These are phyloP conservation scores for Thuidium tamariscinum DNA, from an alignment of 225 moss, liverwort and hornwort species.

Conservation along the genomic window DNA sequence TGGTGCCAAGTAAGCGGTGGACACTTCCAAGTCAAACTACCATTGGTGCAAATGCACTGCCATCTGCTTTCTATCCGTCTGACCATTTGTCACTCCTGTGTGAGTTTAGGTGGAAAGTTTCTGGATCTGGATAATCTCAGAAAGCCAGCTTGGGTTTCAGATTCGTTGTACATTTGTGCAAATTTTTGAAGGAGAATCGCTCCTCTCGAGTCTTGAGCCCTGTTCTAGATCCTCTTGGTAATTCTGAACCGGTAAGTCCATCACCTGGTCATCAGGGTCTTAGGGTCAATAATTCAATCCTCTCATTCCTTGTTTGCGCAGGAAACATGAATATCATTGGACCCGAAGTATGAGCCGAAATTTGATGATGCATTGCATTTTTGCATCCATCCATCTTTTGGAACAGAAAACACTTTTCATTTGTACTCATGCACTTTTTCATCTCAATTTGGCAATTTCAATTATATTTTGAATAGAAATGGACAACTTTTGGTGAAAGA, in stretches of 20 bases:
- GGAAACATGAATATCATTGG: not conserved
- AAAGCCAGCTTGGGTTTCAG: not conserved
- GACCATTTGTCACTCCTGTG: conserved; percentile 52
- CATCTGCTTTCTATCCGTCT: conserved; percentile 34
- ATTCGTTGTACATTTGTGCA: not conserved
- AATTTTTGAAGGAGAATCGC: not conserved
- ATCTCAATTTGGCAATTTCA: too few species aligned
- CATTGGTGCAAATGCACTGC: conserved; percentile 39
- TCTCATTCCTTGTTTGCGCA: not conserved
- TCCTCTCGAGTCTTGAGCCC: not conserved
- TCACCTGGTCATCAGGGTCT: not conserved
- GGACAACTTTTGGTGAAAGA: too few species aligned
- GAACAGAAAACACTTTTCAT: too few species aligned
- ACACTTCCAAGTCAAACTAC: conserved; percentile 26
- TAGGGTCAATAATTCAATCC: not conserved
- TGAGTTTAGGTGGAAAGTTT: conserved; percentile 35
- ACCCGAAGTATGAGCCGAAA: too few species aligned
- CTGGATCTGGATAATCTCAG: not conserved
- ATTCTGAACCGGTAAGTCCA: not conserved
- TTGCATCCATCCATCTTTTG: too few species aligned
- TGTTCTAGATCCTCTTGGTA: not conserved
- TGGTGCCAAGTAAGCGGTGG: conserved; percentile 25
- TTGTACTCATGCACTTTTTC: too few species aligned
- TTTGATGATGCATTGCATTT: too few species aligned
- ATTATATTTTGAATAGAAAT: too few species aligned